A percentile compares a stretch with the other conserved stretches of the same genome.
Evolutionary conservation across 371 early-diverging fungal genomes (phyloP).

Genomic region (Umbelopsis sp.): DNA sequence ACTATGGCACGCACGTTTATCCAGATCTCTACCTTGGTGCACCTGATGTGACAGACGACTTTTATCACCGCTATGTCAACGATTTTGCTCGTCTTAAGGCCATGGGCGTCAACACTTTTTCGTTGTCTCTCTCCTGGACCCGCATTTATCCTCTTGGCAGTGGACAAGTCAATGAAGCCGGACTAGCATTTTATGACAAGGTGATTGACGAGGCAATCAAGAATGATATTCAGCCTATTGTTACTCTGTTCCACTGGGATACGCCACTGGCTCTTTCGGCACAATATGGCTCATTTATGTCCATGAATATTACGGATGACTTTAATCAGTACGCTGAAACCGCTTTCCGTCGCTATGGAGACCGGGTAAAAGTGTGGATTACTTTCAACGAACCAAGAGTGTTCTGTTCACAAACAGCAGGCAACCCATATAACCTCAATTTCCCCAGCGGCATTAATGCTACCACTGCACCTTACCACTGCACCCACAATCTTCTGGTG

Average conservation of each 20-base stretch:
- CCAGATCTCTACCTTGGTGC: slow-evolving; percentile 23
- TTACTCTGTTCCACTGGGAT: slow-evolving; percentile 13
- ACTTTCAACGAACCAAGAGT: slow-evolving; percentile 10
- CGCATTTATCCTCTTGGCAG: slow-evolving; percentile 13
- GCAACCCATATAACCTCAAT: background rate
- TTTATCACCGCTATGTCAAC: slow-evolving; percentile 38
- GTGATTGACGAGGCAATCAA: slow-evolving; percentile 13
- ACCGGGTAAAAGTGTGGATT: slow-evolving; percentile 2
- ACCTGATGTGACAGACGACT: slow-evolving; percentile 30
- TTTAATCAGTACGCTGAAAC: slow-evolving; percentile 6
- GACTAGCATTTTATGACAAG: slow-evolving; percentile 8
- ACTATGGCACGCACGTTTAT: slow-evolving; percentile 27
- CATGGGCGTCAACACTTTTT: slow-evolving; percentile 13
- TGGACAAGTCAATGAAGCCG: slow-evolving; percentile 8
- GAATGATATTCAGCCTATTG: slow-evolving; percentile 3
- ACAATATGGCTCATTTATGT: slow-evolving; percentile 6
- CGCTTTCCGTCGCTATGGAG: slow-evolving; percentile 3
- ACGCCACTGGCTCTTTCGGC: slow-evolving; percentile 8
- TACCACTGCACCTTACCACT: slow-evolving; percentile 11
- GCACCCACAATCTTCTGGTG: slow-evolving; percentile 6
- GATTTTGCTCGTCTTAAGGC: slow-evolving; percentile 37
- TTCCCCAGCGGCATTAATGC: background rate
- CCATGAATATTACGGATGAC: background rate
- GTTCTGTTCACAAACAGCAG: slow-evolving; percentile 1
- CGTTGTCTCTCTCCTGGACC: slow-evolving; percentile 18